phyloP scores from a whole-genome alignment of 352 stramenopile species.

The Globisporangium spiculum region DNA sequence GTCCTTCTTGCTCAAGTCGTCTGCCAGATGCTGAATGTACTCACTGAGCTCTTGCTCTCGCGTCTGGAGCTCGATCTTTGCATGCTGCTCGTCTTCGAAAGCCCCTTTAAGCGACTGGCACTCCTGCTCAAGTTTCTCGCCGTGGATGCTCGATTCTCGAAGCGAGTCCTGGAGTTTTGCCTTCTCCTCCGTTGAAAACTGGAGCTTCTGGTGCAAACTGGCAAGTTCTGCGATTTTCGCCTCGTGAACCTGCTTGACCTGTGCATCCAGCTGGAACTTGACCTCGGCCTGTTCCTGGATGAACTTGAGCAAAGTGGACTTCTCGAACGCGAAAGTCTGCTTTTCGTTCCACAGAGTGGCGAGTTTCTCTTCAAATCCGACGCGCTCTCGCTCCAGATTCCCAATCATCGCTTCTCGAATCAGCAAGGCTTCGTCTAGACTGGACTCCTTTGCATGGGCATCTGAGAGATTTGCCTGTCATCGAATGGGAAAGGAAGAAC shows the following conservation, averaged over 20 bases:
- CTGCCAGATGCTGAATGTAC: slow-evolving; percentile 32
- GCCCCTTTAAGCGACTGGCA: slow-evolving; percentile 23
- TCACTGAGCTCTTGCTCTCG: slow-evolving; percentile 34
- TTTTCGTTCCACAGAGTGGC: slow-evolving; percentile 34
- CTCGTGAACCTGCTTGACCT: slow-evolving; percentile 49
- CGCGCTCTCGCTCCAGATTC: slow-evolving; percentile 55
- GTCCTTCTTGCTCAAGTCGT: slow-evolving; percentile 31
- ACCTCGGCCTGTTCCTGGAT: slow-evolving; percentile 71
- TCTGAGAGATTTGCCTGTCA: slow-evolving; percentile 24
- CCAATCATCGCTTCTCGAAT: slow-evolving; percentile 50
- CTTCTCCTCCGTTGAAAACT: slow-evolving; percentile 44
- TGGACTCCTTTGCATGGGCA: slow-evolving; percentile 27
- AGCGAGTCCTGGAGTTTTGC: slow-evolving; percentile 33
- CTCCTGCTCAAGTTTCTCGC: slow-evolving; percentile 29
- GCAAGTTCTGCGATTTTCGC: slow-evolving; percentile 31
- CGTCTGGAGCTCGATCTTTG: slow-evolving; percentile 27
- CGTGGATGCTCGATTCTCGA: slow-evolving; percentile 29
- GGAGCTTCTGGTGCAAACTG: slow-evolving; percentile 31
- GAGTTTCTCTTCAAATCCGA: slow-evolving; percentile 42
- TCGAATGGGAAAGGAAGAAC: neutral
- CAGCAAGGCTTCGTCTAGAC: slow-evolving; percentile 51
- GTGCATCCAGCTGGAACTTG: slow-evolving; percentile 61
- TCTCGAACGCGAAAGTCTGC: slow-evolving; percentile 65
- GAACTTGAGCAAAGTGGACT: slow-evolving; percentile 68
- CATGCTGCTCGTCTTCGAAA: slow-evolving; percentile 36